These are phyloP conservation scores for Pachysandra terminalis DNA, from an alignment of 164 flowering plant genomes.

Conservation along the genomic window DNA sequence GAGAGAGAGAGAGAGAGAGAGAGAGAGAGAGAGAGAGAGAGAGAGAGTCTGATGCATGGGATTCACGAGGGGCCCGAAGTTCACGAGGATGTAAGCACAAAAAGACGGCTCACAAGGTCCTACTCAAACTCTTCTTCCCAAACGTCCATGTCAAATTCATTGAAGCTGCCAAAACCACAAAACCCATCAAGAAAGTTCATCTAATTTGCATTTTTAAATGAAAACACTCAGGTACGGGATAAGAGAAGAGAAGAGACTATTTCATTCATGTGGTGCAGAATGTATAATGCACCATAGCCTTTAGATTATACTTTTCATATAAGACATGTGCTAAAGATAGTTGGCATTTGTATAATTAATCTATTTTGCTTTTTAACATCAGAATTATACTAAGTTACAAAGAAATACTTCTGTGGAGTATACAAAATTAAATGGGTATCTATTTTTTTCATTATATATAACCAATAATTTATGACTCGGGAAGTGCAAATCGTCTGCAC, in stretches of 20 bases:
- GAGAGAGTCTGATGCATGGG: too few relatives aligned
- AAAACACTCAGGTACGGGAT: slow-evolving; percentile 5
- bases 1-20: too few relatives aligned
- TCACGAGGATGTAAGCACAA: slow-evolving; percentile 41
- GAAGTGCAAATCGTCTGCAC: too few relatives aligned
- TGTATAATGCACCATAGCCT: slow-evolving; percentile 5
- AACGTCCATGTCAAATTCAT: slow-evolving; percentile 11
- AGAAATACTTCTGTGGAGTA: too few relatives aligned
- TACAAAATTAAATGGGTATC: too few relatives aligned
- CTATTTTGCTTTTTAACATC: too few relatives aligned
- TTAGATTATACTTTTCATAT: not conserved
- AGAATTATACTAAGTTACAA: too few relatives aligned
- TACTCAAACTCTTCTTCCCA: slow-evolving; percentile 14
- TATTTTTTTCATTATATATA: too few relatives aligned
- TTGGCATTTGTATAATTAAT: not conserved
- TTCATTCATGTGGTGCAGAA: slow-evolving; percentile 8
- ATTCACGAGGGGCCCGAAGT: slow-evolving; percentile 44
- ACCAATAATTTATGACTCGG: too few relatives aligned
- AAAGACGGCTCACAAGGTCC: slow-evolving; percentile 44
- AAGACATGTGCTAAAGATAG: not conserved
- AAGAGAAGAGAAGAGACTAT: not conserved
- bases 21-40: too few relatives aligned
- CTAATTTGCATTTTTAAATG: not conserved
- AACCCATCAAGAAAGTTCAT: slow-evolving; percentile 12
- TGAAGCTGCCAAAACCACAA: slow-evolving; percentile 10